Evolutionary conservation across 1,284 basidiomycete species (phyloP), one percentile per base, ranked within the genome.

Genomic region (Abortiporus biennis): DNA sequence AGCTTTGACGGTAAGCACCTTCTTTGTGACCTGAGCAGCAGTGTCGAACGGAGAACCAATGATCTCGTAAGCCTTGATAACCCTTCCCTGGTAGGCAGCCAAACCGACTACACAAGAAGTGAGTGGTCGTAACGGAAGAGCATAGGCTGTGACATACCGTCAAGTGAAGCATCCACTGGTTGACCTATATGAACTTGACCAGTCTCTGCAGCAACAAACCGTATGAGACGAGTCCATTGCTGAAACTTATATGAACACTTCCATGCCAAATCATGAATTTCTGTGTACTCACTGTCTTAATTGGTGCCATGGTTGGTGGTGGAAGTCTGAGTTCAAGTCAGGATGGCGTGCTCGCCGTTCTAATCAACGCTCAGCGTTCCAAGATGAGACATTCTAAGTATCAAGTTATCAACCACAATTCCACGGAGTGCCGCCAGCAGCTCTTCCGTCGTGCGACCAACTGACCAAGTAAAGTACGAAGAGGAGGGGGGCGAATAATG

Each of bases 141-240:
- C 27, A 29, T 9, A 9, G 27, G 30, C 11, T 17, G 27, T 5
- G 3, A 53, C 70, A 52, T 52, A 78, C 86, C 74, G 52, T 90
- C 86, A 22, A 83, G 65, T 23, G 64, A 65, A 1, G 75, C 46
- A 48, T 90, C 80, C 16, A 86, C 67, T 0, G 89, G 88, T 58
- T 91, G 74, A 31, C 90, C 89, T 47, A 88, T 72, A 54, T 89
- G 85, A 9, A 88, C 74, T 44, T 74, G 66, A 5, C 72, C 68
- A 1, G 85, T 88, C 64, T 89, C 88, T n/a, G 64, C 67, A 11
- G 89, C 87, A 15, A 86, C 71, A 59, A 92, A 92, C 44, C 89
- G 85, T 50, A 92, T 86, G 44, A 91, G 73, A 33, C 88, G 79
- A 20, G 78, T 78, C 87, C 87, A 90, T 71, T 74, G 69, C 80